Percentiles rank a stretch among this genome's conserved stretches.
These are phyloP conservation scores for Diaporthe sp. DNA, from an alignment of 2,329 filamentous ascomycete genomes.

Conservation along the genomic window DNA sequence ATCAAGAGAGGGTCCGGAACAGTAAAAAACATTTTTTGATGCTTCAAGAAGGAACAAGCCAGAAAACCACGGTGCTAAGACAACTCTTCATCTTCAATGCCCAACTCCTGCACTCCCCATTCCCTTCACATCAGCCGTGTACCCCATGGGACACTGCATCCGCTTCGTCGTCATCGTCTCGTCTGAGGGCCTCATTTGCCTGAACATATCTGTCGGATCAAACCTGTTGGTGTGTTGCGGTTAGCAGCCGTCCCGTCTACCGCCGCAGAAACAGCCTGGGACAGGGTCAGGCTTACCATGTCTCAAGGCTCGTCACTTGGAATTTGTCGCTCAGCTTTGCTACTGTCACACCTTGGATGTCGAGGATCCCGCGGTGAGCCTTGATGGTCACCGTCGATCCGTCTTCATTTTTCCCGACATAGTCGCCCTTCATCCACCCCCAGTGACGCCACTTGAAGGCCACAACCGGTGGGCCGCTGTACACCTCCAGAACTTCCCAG, in stretches of 20 bases:
- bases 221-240: conserved; percentile 33
- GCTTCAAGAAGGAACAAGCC: conserved; percentile 18
- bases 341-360: conserved; percentile 74
- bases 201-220: conserved; percentile 41
- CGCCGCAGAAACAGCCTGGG: neutral
- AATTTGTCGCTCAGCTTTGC: conserved; percentile 73
- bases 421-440: conserved; percentile 76
- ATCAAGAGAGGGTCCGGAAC: neutral
- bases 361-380: conserved; percentile 71
- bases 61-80: neutral
- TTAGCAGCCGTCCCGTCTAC: conserved; percentile 5
- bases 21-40: conserved; percentile 3
- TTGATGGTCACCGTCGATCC: conserved; percentile 74
- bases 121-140: conserved; percentile 8
- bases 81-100: neutral
- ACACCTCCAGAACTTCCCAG: conserved; percentile 79
- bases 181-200: conserved; percentile 39
- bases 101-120: neutral
- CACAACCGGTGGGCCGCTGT: conserved; percentile 73
- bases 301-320: conserved; percentile 55
- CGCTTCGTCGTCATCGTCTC: conserved; percentile 35
- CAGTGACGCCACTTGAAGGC: conserved; percentile 78
- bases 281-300: conserved; percentile 29
- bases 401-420: conserved; percentile 74
- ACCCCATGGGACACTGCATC: conserved; percentile 41